Percentiles rank a stretch among this genome's conserved stretches.
phyloP scores from a whole-genome alignment of 1,284 basidiomycete species.

The Microbotryum lychnidis-dioicae region DNA sequence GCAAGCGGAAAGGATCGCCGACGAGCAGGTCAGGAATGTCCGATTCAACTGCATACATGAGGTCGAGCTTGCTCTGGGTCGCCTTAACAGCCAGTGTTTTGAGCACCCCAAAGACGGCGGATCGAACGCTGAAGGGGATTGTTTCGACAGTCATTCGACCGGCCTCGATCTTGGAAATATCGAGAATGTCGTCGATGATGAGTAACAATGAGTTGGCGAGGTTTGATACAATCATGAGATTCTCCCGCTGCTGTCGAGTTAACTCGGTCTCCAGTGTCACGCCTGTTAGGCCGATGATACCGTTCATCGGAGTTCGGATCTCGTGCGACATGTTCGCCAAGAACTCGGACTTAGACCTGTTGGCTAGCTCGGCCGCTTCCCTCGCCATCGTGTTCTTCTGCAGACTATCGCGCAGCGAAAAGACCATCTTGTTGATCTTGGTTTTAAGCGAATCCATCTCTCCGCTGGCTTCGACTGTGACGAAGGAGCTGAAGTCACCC shows the following conservation, averaged over 20 bases:
- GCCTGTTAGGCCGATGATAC: conserved; percentile 99
- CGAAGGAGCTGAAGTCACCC: conserved; percentile 97
- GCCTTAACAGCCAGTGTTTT: conserved; percentile 98
- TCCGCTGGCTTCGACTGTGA: conserved; percentile 95
- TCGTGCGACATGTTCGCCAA: conserved; percentile 91
- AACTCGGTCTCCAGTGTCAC: conserved; percentile 88
- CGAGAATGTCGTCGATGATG: conserved; percentile 97
- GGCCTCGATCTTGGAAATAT: conserved; percentile 97
- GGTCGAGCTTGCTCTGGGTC: conserved; percentile 91
- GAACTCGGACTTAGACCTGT: conserved; percentile 95
- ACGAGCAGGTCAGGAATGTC: conserved; percentile 95
- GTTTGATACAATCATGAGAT: conserved; percentile 88
- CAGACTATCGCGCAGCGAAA: conserved; percentile 90
- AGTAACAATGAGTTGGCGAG: conserved; percentile 85
- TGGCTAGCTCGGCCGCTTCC: conserved; percentile 87
- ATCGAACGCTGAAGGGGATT: conserved; percentile 92
- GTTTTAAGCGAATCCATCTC: conserved; percentile 99
- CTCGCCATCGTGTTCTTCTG: conserved; percentile 98
- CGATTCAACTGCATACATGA: conserved; percentile 93
- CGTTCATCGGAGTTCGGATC: conserved; percentile 95
- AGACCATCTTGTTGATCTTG: conserved; percentile 99
- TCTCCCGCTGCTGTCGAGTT: conserved; percentile 83
- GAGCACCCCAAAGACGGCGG: conserved; percentile 93
- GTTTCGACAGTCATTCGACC: conserved; percentile 99
- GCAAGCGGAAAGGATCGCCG: conserved; percentile 81